Evolutionary conservation across 2,329 filamentous ascomycete species (phyloP), one percentile per base, ranked within the genome.

Genomic region (Chaetoscypha palmicola): DNA sequence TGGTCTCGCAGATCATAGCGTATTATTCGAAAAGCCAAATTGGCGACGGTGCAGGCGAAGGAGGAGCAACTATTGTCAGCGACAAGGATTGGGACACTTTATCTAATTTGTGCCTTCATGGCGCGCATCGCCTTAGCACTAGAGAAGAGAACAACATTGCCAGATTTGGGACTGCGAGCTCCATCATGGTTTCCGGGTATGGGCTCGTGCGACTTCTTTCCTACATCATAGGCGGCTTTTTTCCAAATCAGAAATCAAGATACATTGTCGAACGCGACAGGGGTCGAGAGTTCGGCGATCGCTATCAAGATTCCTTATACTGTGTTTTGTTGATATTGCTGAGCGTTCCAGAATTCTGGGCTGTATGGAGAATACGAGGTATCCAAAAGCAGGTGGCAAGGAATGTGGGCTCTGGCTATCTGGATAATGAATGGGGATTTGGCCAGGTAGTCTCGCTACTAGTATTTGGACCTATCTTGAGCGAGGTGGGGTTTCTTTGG

Each of bases 341-440:
- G n/a, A n/a, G n/a, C n/a, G n/a, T 50, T 5, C 45, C 45, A 17
- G 41, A 48, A 32, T 24, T 46, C 5, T 50, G 48, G 48, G 45
- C 38, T 17, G 22, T 48, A 4, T 30, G 47, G 17, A 28, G 48
- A 16, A 30, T 50, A 3, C 33, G 45, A 21, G 21, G 32, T 16
- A 46, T 50, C 12, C 48, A 50, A 17, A 40, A 38, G 14, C 24
- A 14, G 10, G 23, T 50, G 9, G 38, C 48, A 9, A 16, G 41
- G 31, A 30, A 38, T 22, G 41, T 42, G 9, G 35, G 19, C 14
- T 43, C 45, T 44, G 21, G 11, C 2, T 47, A 50, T 28, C 23
- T 37, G 4, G 48, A 50, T n/a, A 44, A 50, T 36, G 35, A 46
- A 26, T 50, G 45, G 48, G 46, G 32, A 11, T 50, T 50, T 43